Evolutionary conservation across 2,329 filamentous ascomycete species (phyloP), one percentile per base, ranked within the genome.

Genomic region (Fusarium zealandicum): DNA sequence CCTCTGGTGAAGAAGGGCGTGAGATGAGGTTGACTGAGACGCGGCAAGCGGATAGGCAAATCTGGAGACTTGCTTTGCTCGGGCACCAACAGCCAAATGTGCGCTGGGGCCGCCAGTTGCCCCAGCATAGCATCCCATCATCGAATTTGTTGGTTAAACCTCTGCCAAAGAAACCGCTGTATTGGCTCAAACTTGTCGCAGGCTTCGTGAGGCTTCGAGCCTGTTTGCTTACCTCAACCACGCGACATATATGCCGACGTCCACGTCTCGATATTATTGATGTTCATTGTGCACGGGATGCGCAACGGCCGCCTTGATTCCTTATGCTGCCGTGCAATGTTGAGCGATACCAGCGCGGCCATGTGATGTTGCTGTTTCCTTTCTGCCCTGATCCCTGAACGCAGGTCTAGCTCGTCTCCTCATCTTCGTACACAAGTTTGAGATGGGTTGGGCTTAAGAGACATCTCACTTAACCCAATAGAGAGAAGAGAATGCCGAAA

Each of bases 391-490:
- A 54, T 64, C 62, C 66, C 53, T 65, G 66, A 61, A 60, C 54
- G 66, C 61, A 68, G 66, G 67, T 68, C 66, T 60, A 61, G 52
- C 56, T 59, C 49, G 36, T 53, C 43, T 51, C 54, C 56, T 56
- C 54, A 53, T 56, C 50, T 61, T 52, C 59, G 49, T 25, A 5
- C 22, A 25, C 46, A 58, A 6, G 44, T 25, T 45, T 40, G 37
- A 49, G 20, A 41, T 45, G 49, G 42, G 36, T 44, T 58, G 49
- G 53, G 59, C 54, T 50, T 42, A 45, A 54, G 52, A 36, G 40
- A 52, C 39, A 47, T 37, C 45, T 10, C 27, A 8, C 42, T 49
- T 38, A 37, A 12, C 38, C 50, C 22, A 42, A 59, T 47, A 28
- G 50, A 59, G 51, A 42, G 39, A 57, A 50, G 47, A 54, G 27